Evolutionary conservation across 2,329 filamentous ascomycete species (phyloP).

Genomic region (Diplodia sapinea): DNA sequence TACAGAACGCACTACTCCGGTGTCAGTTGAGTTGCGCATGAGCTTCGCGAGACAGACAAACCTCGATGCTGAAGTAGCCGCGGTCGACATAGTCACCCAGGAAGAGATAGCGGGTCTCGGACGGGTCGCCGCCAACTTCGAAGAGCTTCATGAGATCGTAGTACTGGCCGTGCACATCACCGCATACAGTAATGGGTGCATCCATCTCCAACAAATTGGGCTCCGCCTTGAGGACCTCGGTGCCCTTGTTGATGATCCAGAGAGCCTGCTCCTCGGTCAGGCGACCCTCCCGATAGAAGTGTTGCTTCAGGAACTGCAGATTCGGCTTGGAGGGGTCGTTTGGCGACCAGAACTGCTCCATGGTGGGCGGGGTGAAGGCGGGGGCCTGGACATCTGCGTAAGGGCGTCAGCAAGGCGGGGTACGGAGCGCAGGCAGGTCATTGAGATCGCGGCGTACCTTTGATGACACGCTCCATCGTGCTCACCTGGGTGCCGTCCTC

Average conservation of each 20-base stretch:
- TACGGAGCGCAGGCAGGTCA: neutral
- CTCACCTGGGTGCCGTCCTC: slow-evolving; percentile 95
- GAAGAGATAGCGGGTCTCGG: slow-evolving; percentile 96
- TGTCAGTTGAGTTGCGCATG: slow-evolving; percentile 41
- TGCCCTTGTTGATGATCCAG: slow-evolving; percentile 89
- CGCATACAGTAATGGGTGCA: slow-evolving; percentile 96
- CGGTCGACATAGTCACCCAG: slow-evolving; percentile 97
- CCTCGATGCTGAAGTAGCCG: slow-evolving; percentile 98
- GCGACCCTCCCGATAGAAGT: slow-evolving; percentile 96
- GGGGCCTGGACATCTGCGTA: slow-evolving; percentile 91
- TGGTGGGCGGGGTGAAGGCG: slow-evolving; percentile 87
- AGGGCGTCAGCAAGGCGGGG: slow-evolving; percentile 39
- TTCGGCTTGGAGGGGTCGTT: slow-evolving; percentile 87
- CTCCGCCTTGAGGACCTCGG: slow-evolving; percentile 84
- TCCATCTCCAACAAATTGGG: slow-evolving; percentile 99
- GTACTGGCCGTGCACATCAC: slow-evolving; percentile 98
- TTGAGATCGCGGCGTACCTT: slow-evolving; percentile 68
- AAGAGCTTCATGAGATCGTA: slow-evolving; percentile 99
- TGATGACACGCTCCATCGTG: slow-evolving; percentile 95
- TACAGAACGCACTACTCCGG: slow-evolving; percentile 80
- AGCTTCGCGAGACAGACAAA: slow-evolving; percentile 42
- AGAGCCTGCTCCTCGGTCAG: slow-evolving; percentile 96
- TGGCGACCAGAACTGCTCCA: slow-evolving; percentile 93
- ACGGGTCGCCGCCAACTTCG: slow-evolving; percentile 94
- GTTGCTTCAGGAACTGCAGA: slow-evolving; percentile 93